Evolutionary conservation across 495 filamentous ascomycete species (phyloP).

Genomic region (Neurospora africana): DNA sequence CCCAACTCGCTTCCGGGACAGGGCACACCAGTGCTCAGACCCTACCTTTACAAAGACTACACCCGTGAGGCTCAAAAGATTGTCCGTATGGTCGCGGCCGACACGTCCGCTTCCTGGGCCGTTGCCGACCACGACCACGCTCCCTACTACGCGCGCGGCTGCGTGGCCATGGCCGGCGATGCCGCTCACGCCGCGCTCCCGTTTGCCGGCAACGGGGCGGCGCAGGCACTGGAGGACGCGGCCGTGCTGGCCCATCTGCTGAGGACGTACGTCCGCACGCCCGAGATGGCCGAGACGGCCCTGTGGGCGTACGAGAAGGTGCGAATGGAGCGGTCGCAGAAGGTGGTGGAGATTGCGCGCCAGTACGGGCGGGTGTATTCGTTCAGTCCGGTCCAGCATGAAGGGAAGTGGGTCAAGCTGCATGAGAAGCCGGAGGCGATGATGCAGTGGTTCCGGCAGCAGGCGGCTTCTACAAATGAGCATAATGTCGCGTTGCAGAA

Average conservation of each 20-base stretch:
- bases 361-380: constrained; percentile 26
- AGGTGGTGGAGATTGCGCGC: constrained; percentile 20
- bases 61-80: constrained; percentile 23
- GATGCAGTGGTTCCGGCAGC: constrained; percentile 18
- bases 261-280: constrained; percentile 4
- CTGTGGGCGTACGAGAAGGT: constrained; percentile 19
- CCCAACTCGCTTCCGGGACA: neutral
- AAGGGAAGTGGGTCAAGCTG: constrained; percentile 8
- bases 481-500: constrained; percentile 24
- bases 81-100: constrained; percentile 21
- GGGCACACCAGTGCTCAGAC: constrained; percentile 5
- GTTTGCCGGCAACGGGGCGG: constrained; percentile 47
- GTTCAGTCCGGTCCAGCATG: constrained; percentile 12
- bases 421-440: constrained; percentile 24
- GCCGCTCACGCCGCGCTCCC: constrained; percentile 51
- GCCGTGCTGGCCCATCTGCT: constrained; percentile 30
- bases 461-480: constrained; percentile 24
- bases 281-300: constrained; percentile 11
- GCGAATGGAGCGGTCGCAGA: constrained; percentile 23
- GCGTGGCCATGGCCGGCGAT: constrained; percentile 46
- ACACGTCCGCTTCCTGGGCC: constrained; percentile 24
- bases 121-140: constrained; percentile 40
- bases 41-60: constrained; percentile 22
- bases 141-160: constrained; percentile 36
- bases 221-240: constrained; percentile 53